Conservation (phyloP, 75 land plant genomes). For the Cryptomeria japonica region DNA sequence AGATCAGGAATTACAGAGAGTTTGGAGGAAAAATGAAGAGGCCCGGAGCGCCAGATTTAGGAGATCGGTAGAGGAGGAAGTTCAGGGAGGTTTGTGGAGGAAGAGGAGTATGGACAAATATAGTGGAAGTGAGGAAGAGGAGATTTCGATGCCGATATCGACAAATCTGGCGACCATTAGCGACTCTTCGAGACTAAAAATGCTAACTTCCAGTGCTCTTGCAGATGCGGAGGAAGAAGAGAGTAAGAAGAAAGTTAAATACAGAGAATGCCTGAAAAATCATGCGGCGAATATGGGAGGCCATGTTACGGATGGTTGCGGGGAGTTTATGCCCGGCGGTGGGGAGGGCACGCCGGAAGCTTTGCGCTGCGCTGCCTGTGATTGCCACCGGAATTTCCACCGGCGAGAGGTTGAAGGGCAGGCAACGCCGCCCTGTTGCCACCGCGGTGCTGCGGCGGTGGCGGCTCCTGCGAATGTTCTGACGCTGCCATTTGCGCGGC, state of each 20-base stretch:
- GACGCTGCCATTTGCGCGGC: background rate
- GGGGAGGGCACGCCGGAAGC: constrained; percentile 37
- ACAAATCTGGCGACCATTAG: background rate
- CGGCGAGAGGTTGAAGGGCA: constrained; percentile 29
- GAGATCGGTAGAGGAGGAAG: background rate
- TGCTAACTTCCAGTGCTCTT: constrained; percentile 6
- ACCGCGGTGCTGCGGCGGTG: background rate
- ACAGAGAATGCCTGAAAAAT: constrained; percentile 50
- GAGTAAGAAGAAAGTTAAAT: constrained; percentile 23
- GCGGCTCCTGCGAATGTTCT: background rate
- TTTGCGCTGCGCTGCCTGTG: constrained; percentile 41
- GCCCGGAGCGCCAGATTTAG: background rate
- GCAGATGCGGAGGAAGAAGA: constrained; percentile 15
- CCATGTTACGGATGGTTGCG: constrained; percentile 41
- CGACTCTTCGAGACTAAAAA: constrained; percentile 1
- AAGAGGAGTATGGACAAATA: constrained; percentile 1
- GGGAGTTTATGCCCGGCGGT: constrained; percentile 45
- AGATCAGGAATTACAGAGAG: background rate
- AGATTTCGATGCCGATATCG: constrained; percentile 12
- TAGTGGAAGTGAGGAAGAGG: constrained; percentile 13
- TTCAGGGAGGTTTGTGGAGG: background rate
- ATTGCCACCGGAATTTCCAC: constrained; percentile 50
- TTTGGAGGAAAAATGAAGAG: background rate
- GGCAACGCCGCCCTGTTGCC: background rate
- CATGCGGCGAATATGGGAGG: constrained; percentile 44